Evolutionary conservation across 805 yeast genomes (phyloP).

Genomic region (Wickerhamomyces subpelliculosus): DNA sequence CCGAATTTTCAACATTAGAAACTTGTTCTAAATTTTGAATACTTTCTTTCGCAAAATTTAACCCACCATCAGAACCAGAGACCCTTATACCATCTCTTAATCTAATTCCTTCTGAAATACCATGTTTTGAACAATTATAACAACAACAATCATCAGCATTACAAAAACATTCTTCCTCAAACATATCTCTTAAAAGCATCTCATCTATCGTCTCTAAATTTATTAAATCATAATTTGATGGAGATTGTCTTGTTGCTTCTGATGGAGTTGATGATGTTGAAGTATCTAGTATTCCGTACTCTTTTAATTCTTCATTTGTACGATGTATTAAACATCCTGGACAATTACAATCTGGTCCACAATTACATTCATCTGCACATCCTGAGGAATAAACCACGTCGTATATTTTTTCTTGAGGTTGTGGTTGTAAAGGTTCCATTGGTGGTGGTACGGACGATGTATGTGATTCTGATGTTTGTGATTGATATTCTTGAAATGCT

Average conservation of each 20-base stretch:
- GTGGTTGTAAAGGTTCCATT: not conserved
- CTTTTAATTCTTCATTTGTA: conserved; percentile 18
- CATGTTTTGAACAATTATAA: conserved; percentile 18
- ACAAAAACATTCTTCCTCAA: conserved; percentile 15
- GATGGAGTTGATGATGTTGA: conserved; percentile 14
- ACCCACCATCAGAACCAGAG: not conserved
- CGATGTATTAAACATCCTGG: conserved; percentile 22
- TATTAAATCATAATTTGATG: conserved; percentile 1
- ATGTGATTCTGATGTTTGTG: too few relatives aligned
- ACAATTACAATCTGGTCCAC: conserved; percentile 21
- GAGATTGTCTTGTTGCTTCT: not conserved
- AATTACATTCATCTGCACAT: conserved; percentile 19
- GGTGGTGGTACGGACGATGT: too few relatives aligned
- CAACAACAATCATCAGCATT: conserved; percentile 10
- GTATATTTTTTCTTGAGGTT: conserved; percentile 4
- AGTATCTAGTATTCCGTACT: conserved; percentile 15
- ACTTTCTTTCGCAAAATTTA: not conserved
- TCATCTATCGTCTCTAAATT: conserved; percentile 17
- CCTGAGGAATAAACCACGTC: conserved; percentile 17
- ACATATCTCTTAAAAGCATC: conserved; percentile 9
- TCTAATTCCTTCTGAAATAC: conserved; percentile 17
- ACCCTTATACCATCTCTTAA: conserved; percentile 12
- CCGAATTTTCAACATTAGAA: too few relatives aligned
- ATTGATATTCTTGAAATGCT: not conserved
- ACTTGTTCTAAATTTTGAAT: too few relatives aligned